Percentiles rank a stretch among this genome's conserved stretches.
These are phyloP conservation scores for Moesziomyces globuligerus DNA, from an alignment of 1,284 basidiomycete genomes.

Conservation along the genomic window DNA sequence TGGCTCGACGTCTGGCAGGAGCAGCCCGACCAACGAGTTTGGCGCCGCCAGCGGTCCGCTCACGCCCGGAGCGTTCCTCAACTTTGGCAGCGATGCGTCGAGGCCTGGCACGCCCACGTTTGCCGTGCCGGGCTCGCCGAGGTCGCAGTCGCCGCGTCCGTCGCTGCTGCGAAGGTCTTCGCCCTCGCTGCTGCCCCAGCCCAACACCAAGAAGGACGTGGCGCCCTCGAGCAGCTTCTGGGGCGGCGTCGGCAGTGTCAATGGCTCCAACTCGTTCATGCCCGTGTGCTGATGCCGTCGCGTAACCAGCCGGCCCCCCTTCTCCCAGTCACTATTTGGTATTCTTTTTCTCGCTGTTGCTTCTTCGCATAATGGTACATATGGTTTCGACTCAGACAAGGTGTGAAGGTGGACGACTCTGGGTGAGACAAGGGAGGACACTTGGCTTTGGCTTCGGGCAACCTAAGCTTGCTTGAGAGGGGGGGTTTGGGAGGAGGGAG, in stretches of 20 bases:
- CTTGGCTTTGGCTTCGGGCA: too few species aligned
- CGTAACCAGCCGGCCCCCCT: neutral
- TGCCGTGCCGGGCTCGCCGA: slow-evolving; percentile 40
- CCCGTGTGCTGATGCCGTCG: slow-evolving; percentile 26
- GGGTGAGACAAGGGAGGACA: too few species aligned
- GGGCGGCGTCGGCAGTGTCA: slow-evolving; percentile 45
- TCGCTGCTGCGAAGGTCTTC: slow-evolving; percentile 30
- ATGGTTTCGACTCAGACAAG: too few species aligned
- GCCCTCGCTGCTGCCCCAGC: slow-evolving; percentile 26
- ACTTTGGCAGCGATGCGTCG: slow-evolving; percentile 25
- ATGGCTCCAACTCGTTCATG: slow-evolving; percentile 37
- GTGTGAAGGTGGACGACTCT: too few species aligned
- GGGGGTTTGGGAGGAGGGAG: too few species aligned
- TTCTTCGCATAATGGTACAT: slow-evolving; percentile 3
- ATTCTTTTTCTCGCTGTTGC: slow-evolving; percentile 1
- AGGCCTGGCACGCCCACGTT: slow-evolving; percentile 40
- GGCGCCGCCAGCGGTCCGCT: slow-evolving; percentile 15
- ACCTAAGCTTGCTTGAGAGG: too few species aligned
- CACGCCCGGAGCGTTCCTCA: slow-evolving; percentile 38
- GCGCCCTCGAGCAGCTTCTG: slow-evolving; percentile 43
- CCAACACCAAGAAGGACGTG: slow-evolving; percentile 58
- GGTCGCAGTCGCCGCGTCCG: slow-evolving; percentile 41
- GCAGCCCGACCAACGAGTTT: slow-evolving; percentile 21
- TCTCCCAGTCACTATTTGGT: neutral
- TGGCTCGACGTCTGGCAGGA: slow-evolving; percentile 23